These are phyloP conservation scores for Glebionis coronaria DNA, from an alignment of 129 eudicot genomes.

Conservation along the genomic window DNA sequence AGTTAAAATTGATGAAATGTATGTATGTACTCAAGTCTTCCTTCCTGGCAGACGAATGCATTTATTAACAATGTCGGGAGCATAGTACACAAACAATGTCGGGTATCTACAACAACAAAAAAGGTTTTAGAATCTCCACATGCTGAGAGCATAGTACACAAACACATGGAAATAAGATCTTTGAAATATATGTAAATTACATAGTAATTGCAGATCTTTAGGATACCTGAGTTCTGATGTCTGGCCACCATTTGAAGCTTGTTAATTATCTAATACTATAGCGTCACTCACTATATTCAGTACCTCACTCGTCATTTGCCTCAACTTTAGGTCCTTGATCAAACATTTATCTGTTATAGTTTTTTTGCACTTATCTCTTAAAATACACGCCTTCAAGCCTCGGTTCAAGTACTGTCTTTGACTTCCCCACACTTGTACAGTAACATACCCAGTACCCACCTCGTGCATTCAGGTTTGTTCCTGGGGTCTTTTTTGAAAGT, in stretches of 20 bases:
- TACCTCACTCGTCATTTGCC: constrained; percentile 70
- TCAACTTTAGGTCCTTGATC: constrained; percentile 36
- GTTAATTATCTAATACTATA: constrained; percentile 11
- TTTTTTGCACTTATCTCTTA: constrained; percentile 37
- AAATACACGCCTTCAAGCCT: constrained; percentile 41
- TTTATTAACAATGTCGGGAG: too few species aligned
- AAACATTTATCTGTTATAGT: constrained; percentile 51
- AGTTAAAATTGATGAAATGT: too few species aligned
- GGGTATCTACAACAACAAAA: too few species aligned
- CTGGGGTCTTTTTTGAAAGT: constrained; percentile 38
- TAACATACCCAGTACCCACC: too few species aligned
- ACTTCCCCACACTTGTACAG: constrained; percentile 40
- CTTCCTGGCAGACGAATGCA: too few species aligned
- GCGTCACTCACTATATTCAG: constrained; percentile 47
- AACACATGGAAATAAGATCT: too few species aligned
- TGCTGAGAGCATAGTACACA: too few species aligned
- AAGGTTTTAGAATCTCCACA: too few species aligned
- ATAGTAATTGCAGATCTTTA: neutral
- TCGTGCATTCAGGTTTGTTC: constrained; percentile 43
- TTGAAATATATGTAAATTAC: too few species aligned
- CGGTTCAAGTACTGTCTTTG: constrained; percentile 45
- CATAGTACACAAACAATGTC: too few species aligned
- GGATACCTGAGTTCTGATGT: neutral
- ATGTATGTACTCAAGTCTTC: too few species aligned
- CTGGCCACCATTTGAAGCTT: neutral